Conservation (phyloP, 2,329 filamentous ascomycete species). For the Colletotrichum sojae region DNA sequence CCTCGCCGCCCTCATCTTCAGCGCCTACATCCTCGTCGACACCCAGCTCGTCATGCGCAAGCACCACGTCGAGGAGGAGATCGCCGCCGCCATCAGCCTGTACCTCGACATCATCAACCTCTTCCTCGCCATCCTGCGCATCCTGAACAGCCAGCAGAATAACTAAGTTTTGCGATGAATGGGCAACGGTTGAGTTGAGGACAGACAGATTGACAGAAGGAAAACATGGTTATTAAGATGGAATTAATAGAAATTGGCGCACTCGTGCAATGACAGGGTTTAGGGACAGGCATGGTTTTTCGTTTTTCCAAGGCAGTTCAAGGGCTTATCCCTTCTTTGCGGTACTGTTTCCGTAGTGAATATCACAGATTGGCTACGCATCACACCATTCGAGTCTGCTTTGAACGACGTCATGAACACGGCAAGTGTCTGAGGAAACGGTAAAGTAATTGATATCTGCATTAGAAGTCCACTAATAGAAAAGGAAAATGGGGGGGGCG, state of each 20-base stretch:
- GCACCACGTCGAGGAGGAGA: conserved; percentile 98
- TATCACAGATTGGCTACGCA: conserved; percentile 11
- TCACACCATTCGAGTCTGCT: too few species aligned
- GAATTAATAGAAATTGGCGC: conserved; percentile 11
- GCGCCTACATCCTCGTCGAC: conserved; percentile 94
- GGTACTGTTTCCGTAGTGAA: background rate
- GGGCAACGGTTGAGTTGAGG: background rate
- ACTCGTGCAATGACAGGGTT: background rate
- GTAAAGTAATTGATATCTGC: conserved; percentile 70
- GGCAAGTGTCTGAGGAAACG: background rate
- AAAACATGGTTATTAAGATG: background rate
- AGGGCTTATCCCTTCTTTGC: background rate
- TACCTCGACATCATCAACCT: conserved; percentile 98
- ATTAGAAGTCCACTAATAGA: conserved; percentile 75
- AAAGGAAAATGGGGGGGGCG: conserved; percentile 55
- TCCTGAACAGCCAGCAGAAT: conserved; percentile 95
- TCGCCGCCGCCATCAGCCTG: conserved; percentile 92
- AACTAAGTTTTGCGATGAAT: conserved; percentile 70
- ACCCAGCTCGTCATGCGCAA: conserved; percentile 96
- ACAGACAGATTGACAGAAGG: background rate
- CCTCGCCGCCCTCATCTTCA: conserved; percentile 88
- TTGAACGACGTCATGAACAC: background rate
- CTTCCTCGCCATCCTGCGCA: conserved; percentile 94
- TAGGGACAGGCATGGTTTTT: background rate
- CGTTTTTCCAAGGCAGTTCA: background rate